Evolutionary conservation across 2,329 filamentous ascomycete species (phyloP).

Genomic region (Claviceps arundinis): DNA sequence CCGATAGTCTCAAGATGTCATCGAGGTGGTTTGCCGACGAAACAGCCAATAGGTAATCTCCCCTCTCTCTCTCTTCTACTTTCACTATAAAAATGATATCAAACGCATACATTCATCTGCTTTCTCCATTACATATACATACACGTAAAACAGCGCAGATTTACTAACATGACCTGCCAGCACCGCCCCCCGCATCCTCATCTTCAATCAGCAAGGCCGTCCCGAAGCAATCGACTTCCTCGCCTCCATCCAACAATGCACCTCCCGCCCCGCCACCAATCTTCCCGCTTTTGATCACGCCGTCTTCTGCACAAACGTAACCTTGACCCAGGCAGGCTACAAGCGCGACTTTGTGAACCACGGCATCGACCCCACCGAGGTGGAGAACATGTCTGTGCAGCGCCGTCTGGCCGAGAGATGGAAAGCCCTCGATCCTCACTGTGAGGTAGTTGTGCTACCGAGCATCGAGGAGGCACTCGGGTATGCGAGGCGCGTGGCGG

Average conservation of each 20-base stretch:
- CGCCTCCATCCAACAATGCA: conserved; percentile 27
- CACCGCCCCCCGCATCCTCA: conserved; percentile 39
- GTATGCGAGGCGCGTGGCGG: conserved; percentile 25
- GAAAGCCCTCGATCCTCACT: conserved; percentile 31
- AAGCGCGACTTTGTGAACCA: conserved; percentile 45
- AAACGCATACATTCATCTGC: not conserved
- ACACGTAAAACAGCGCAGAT: not conserved
- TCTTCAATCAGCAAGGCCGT: conserved; percentile 78
- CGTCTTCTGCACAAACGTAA: conserved; percentile 71
- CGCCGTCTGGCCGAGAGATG: conserved; percentile 39
- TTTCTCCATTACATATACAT: not conserved
- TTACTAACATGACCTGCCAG: conserved; percentile 9
- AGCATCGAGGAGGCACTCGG: conserved; percentile 44
- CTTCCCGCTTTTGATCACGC: conserved; percentile 50
- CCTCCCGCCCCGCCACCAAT: conserved; percentile 15
- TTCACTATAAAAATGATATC: not conserved
- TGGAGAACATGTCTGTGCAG: conserved; percentile 39
- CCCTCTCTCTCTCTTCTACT: not conserved
- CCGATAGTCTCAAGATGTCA: conserved; percentile 74
- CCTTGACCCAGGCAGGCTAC: conserved; percentile 36
- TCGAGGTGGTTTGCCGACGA: conserved; percentile 65
- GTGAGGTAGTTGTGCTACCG: conserved; percentile 32
- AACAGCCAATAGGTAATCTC: conserved; percentile 19
- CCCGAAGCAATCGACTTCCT: conserved; percentile 41
- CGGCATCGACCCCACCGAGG: conserved; percentile 36